Evolutionary conservation across 306 rosid genomes (phyloP).

Genomic region (Styphnolobium japonicum): DNA sequence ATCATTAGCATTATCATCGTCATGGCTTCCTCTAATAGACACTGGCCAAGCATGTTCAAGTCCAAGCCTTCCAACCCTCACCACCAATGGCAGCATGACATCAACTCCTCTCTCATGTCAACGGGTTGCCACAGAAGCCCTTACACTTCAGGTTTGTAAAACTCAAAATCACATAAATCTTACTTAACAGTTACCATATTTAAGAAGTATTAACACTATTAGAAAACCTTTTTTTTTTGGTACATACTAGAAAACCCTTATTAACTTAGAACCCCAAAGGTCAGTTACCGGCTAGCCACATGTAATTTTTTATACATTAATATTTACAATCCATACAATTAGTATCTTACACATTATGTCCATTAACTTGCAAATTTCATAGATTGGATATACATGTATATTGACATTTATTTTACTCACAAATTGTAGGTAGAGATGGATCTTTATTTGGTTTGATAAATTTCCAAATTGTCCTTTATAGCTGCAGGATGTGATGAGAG

Average conservation of each 20-base stretch:
- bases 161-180: background rate
- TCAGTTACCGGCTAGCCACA: background rate
- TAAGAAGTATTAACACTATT: too few species aligned
- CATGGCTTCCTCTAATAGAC: slow-evolving; percentile 93
- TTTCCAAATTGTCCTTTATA: background rate
- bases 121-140: slow-evolving; percentile 51
- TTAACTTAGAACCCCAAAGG: background rate
- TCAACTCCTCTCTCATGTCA: slow-evolving; percentile 56
- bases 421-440: background rate
- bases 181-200: background rate
- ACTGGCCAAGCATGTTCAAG: slow-evolving; percentile 98
- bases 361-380: background rate
- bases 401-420: background rate
- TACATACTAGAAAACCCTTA: too few species aligned
- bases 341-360: background rate
- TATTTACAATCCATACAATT: background rate
- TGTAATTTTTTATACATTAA: background rate
- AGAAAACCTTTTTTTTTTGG: too few species aligned
- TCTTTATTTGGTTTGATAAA: background rate
- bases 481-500: slow-evolving; percentile 62
- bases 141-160: slow-evolving; percentile 41
- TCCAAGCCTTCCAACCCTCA: slow-evolving; percentile 76
- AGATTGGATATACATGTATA: background rate
- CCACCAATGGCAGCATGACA: slow-evolving; percentile 80
- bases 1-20: slow-evolving; percentile 10